phyloP scores from a whole-genome alignment of 1,284 basidiomycete genomes.

The Trametes sp. region DNA sequence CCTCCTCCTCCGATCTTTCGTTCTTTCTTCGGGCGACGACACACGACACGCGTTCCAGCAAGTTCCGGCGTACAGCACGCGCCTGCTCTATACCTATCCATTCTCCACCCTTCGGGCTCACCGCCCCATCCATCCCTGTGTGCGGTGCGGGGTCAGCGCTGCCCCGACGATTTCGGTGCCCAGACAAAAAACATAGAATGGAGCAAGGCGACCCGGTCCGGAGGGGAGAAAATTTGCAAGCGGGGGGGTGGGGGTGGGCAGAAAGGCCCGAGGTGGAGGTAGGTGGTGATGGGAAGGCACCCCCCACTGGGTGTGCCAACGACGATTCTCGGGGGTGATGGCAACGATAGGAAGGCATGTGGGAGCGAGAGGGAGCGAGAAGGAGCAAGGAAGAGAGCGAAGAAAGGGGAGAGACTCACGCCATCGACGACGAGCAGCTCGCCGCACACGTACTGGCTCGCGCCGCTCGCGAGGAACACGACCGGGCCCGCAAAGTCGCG shows the following conservation, averaged over 20 bases:
- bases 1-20: not conserved
- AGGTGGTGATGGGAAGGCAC: not conserved
- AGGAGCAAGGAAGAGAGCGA: not conserved
- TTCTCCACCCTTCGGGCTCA: slow-evolving; percentile 8
- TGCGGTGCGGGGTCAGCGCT: slow-evolving; percentile 2
- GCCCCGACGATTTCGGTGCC: not conserved
- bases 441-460: slow-evolving; percentile 91
- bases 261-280: not conserved
- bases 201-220: not conserved
- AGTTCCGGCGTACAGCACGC: too few species aligned
- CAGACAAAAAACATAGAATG: not conserved
- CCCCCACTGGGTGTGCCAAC: not conserved
- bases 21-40: not conserved
- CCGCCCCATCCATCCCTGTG: slow-evolving; percentile 34
- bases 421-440: slow-evolving; percentile 86
- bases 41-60: too few species aligned
- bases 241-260: not conserved
- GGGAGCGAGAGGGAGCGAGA: not conserved
- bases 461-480: slow-evolving; percentile 88
- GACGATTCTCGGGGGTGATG: not conserved
- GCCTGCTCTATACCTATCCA: too few species aligned
- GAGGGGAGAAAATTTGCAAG: not conserved
- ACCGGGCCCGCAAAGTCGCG: slow-evolving; percentile 90
- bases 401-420: slow-evolving; percentile 46
- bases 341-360: too few species aligned